A percentile compares a stretch with the other conserved stretches of the same genome.
These are phyloP conservation scores for Capsella bursapastoris DNA, from an alignment of 345 rosid species.

Conservation along the genomic window DNA sequence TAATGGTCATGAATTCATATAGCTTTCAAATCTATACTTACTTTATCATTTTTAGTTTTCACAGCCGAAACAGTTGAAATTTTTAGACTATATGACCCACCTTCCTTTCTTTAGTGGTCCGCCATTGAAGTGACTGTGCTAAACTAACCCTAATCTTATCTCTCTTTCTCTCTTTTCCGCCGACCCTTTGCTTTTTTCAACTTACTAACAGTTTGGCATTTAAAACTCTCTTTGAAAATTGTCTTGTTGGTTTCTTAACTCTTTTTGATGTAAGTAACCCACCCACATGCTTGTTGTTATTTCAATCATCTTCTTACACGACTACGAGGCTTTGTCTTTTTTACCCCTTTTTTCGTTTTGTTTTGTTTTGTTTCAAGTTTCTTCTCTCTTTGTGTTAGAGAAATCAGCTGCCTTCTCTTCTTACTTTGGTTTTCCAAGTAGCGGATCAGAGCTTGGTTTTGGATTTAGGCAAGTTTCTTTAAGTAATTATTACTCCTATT, in stretches of 20 bases:
- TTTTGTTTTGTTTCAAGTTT: not conserved
- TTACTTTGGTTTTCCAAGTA: constrained; percentile 11
- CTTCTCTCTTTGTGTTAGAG: constrained; percentile 20
- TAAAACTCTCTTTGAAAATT: constrained; percentile 42
- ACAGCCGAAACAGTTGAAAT: constrained; percentile 45
- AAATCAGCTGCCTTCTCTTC: constrained; percentile 30
- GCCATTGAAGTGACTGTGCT: constrained; percentile 43
- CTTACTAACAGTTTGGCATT: constrained; percentile 40
- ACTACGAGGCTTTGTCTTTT: constrained; percentile 16
- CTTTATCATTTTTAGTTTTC: not conserved
- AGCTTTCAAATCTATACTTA: constrained; percentile 21
- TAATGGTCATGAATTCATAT: constrained; percentile 12
- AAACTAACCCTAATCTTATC: constrained; percentile 41
- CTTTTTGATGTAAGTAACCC: constrained; percentile 23
- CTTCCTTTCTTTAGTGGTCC: constrained; percentile 40
- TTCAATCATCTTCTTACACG: constrained; percentile 32
- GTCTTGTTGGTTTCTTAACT: constrained; percentile 31
- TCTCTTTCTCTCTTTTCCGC: constrained; percentile 30
- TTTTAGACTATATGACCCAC: constrained; percentile 33
- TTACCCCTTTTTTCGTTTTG: not conserved
- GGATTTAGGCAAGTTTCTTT: constrained; percentile 38
- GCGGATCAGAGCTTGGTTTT: constrained; percentile 42
- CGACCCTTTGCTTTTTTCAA: constrained; percentile 39
- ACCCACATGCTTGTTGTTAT: constrained; percentile 40
- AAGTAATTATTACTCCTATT: not conserved